A percentile compares a stretch with the other conserved stretches of the same genome.
phyloP scores from a whole-genome alignment of 805 yeast species.

The Candida montana region DNA sequence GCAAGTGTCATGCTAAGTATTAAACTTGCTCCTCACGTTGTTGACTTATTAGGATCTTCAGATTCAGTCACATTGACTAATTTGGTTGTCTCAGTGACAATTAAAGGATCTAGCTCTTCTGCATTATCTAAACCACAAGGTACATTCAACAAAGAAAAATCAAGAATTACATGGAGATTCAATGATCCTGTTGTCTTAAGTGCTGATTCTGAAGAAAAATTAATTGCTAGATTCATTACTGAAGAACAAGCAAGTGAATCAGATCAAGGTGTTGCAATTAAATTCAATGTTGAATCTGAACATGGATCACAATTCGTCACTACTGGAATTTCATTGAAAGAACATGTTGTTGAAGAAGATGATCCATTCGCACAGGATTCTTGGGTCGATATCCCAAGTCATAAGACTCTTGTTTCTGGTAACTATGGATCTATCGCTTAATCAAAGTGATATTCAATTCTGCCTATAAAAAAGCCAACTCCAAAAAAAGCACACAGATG shows the following conservation, averaged over 20 bases:
- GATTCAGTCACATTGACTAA: conserved; percentile 34
- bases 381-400: conserved; percentile 30
- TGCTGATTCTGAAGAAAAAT: conserved; percentile 47
- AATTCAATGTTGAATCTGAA: conserved; percentile 45
- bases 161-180: conserved; percentile 83
- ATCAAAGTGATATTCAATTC: too few species aligned
- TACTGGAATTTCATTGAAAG: conserved; percentile 35
- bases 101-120: conserved; percentile 56
- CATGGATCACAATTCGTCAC: conserved; percentile 41
- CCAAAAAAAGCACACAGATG: too few species aligned
- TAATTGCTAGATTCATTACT: conserved; percentile 84
- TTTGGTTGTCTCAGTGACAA: conserved; percentile 43
- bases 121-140: conserved; percentile 93
- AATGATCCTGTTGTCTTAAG: conserved; percentile 35
- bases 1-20: conserved; percentile 78
- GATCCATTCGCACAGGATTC: conserved; percentile 34
- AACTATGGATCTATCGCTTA: conserved; percentile 27
- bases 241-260: conserved; percentile 66
- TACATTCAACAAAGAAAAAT: conserved; percentile 79
- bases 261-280: conserved; percentile 66
- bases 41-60: conserved; percentile 30
- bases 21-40: conserved; percentile 45
- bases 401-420: conserved; percentile 33
- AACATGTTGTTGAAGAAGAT: conserved; percentile 31
- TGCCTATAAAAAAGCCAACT: too few species aligned